phyloP scores from a whole-genome alignment of 148 eudicot genomes.

The Rhododendron ovatum region DNA sequence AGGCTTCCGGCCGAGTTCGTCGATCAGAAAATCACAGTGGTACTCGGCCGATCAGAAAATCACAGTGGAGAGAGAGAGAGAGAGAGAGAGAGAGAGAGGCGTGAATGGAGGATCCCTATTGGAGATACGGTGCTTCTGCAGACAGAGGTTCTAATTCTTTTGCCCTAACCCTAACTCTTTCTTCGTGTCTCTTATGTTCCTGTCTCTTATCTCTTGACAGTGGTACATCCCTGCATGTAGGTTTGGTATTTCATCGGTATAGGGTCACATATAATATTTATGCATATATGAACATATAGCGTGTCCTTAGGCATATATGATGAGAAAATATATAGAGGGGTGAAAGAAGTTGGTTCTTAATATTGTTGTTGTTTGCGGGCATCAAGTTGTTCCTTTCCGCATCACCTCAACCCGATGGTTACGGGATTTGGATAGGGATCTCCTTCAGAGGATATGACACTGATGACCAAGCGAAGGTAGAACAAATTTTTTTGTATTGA shows the following conservation, averaged over 20 bases:
- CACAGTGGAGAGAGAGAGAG: neutral
- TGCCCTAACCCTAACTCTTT: neutral
- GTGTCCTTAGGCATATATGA: neutral
- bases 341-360: neutral
- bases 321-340: neutral
- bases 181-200: neutral
- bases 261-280: neutral
- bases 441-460: neutral
- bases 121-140: conserved; percentile 31
- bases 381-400: neutral
- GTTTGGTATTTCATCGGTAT: neutral
- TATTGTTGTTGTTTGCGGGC: neutral
- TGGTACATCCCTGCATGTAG: neutral
- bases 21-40: too few species aligned
- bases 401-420: neutral
- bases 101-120: conserved; percentile 37
- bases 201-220: neutral
- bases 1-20: too few species aligned
- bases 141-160: conserved; percentile 24
- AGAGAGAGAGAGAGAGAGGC: conserved; percentile 2
- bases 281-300: neutral
- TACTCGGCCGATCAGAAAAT: neutral
- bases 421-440: neutral
- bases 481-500: neutral
- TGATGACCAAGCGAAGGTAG: neutral